Evolutionary conservation across 1,284 basidiomycete genomes (phyloP), one percentile per base, ranked within the genome.

Genomic region (Trichosporon sp.): DNA sequence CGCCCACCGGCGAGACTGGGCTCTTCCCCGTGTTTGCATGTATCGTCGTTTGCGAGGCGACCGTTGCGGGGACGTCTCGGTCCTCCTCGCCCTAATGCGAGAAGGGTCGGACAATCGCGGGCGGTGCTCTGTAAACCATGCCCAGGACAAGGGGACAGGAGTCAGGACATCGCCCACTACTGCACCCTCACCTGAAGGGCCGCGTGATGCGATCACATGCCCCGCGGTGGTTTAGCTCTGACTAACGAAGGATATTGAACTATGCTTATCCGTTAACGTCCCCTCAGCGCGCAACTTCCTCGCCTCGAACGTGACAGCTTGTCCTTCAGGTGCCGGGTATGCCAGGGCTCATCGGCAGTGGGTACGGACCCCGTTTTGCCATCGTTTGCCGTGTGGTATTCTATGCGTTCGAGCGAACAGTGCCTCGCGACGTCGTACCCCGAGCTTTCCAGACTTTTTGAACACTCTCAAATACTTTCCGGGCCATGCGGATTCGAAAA

Each of bases 141-240:
- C 2, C 43, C 43, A 46, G 43, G n/a, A 16, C 2, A 8, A n/a
- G 43, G 43, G 43, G n/a, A 14, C 43, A 16, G 43, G 43, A 46
- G 43, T 46, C 43, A 46, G 43, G 43, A 46, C 43, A 2, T 46
- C 5, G 43, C 43, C 43, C 43, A 46, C 12, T 46, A 46, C 43
- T 3, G 16, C 14, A 46, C 43, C 14, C 12, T 54, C 7, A 54
- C 48, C n/a, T 19, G 7, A 26, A 54, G 48, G 48, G 48, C 48
- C 48, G 48, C 48, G 48, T 19, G 48, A 54, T 26, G 48, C 48
- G 48, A 54, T 54, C 48, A 54, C 21, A 19, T 21, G 48, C 48
- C 48, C 16, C 48, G 21, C n/a, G 4, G 48, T 19, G 2, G 19
- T 54, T 54, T 54, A 54, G 19, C 48, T 21, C 19, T 54, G 19